Conservation (phyloP, 306 rosid species). For the Rubus idaeus region DNA sequence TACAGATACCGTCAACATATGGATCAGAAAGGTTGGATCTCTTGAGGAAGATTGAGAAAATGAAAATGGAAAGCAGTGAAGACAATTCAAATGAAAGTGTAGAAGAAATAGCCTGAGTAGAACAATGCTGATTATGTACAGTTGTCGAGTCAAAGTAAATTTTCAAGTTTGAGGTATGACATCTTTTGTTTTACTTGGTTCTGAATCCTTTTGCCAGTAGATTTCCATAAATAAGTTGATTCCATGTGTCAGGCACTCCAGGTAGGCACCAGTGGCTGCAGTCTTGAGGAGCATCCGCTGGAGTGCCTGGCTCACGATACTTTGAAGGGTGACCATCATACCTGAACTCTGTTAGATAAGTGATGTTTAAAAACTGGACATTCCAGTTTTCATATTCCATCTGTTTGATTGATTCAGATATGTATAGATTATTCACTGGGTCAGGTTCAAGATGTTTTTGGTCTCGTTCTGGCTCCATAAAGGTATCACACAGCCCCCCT, state of each 20-base stretch:
- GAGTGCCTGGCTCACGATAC: conserved; percentile 76
- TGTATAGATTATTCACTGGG: conserved; percentile 52
- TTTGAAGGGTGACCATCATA: conserved; percentile 94
- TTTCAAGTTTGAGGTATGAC: conserved; percentile 29
- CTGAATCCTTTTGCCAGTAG: conserved; percentile 57
- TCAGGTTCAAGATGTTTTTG: conserved; percentile 46
- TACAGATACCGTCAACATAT: conserved; percentile 94
- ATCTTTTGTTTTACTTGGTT: conserved; percentile 29
- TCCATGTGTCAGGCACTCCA: conserved; percentile 98
- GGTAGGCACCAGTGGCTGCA: conserved; percentile 99
- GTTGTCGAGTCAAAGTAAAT: conserved; percentile 32
- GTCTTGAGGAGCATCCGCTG: conserved; percentile 78
- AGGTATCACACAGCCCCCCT: conserved; percentile 61
- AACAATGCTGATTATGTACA: conserved; percentile 46
- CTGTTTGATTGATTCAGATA: conserved; percentile 59
- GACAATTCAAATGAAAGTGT: conserved; percentile 44
- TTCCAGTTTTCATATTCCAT: conserved; percentile 56
- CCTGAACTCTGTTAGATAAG: conserved; percentile 76
- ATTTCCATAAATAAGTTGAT: conserved; percentile 70
- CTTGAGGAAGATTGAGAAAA: conserved; percentile 88
- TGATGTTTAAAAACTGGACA: conserved; percentile 73
- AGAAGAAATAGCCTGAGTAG: conserved; percentile 55
- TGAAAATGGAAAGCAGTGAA: conserved; percentile 66
- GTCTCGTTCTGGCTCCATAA: conserved; percentile 59
- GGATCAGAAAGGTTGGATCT: conserved; percentile 94